A percentile compares a stretch with the other conserved stretches of the same genome.
These are phyloP conservation scores for Odontarrhena argentea DNA, from an alignment of 345 rosid species.

Conservation along the genomic window DNA sequence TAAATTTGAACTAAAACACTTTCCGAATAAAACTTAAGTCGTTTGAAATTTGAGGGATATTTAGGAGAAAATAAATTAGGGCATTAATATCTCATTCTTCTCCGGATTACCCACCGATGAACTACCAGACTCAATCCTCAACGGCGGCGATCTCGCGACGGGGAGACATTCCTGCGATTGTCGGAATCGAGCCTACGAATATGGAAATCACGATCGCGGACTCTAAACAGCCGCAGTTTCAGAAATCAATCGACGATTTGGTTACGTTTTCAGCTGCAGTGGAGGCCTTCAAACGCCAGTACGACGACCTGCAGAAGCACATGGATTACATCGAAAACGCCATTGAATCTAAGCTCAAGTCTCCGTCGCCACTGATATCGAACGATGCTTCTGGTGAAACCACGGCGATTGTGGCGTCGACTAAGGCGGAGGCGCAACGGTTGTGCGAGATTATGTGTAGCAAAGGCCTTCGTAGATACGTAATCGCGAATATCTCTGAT, in stretches of 20 bases:
- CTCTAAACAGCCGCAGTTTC: slow-evolving; percentile 36
- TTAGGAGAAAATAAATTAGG: no score
- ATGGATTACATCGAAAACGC: slow-evolving; percentile 49
- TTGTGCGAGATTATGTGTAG: slow-evolving; percentile 54
- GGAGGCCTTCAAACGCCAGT: slow-evolving; percentile 47
- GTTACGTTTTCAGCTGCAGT: slow-evolving; percentile 46
- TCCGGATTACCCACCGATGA: no score
- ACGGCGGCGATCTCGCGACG: slow-evolving; percentile 1
- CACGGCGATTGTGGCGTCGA: neutral
- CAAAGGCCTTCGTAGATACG: slow-evolving; percentile 57
- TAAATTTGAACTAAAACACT: no score
- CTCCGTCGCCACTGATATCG: no score
- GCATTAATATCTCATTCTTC: no score
- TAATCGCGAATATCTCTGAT: slow-evolving; percentile 43
- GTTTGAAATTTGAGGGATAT: no score
- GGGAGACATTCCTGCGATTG: neutral
- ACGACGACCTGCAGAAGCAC: slow-evolving; percentile 57
- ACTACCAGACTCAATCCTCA: neutral
- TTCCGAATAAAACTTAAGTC: no score
- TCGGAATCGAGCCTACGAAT: neutral
- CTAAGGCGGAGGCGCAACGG: slow-evolving; percentile 27
- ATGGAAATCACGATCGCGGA: slow-evolving; percentile 1
- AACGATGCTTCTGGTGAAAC: slow-evolving; percentile 3
- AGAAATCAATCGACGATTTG: slow-evolving; percentile 48
- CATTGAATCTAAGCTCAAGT: slow-evolving; percentile 46